Base-by-base conservation (phyloP, 805 yeast genomes). In the Ogataea philodendri region DNA sequence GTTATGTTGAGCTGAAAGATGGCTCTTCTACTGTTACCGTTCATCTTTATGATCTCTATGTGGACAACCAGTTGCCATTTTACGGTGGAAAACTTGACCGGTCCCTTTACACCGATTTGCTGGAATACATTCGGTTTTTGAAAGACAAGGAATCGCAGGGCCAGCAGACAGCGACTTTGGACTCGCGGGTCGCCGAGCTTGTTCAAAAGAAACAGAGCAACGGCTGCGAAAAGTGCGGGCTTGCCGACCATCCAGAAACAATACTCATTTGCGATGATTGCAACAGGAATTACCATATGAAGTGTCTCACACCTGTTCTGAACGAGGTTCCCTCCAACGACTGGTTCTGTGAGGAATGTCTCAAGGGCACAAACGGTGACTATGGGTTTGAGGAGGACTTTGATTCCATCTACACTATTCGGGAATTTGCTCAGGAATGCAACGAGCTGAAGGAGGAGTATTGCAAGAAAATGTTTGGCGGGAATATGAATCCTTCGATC, bases 271-370 rank as follows among this genome's bases (percentile, higher is more conserved):
- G 96, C 57, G 84, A 80, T 48, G 82, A 82, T 23, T 89, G 96
- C 53, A 77, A 81, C 40, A 70, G 69, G 33, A 71, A 75, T 1
- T 86, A 65, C 57, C 96, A 89, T 57, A 66, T 69, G 60, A 60
- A 63, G 24, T 87, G 95, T 53, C 62, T 87, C n/a, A 60, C 59
- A 9, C 82, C 82, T 3, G 78, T 78, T 2, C 46, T 82, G 15
- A 52, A 59, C 1, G 49, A 51, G 3, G 62, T 80, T 2, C 88
- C 89, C 0, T 54, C 65, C 16, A 74, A 74, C 8, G 72, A 67
- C 11, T 89, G 96, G 95, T 81, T 71, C 52, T 89, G 97, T 57
- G 82, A 81, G 32, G 73, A 72, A 38, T 89, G 97, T 59, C 64
- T 89, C n/a, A 67, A 83, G 9, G 96, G 95, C 0, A 55, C 62